Percentiles rank a stretch among this genome's conserved stretches.
These are phyloP conservation scores for Cryphonectria nitschkei DNA, from an alignment of 2,329 filamentous ascomycete species.

Conservation along the genomic window DNA sequence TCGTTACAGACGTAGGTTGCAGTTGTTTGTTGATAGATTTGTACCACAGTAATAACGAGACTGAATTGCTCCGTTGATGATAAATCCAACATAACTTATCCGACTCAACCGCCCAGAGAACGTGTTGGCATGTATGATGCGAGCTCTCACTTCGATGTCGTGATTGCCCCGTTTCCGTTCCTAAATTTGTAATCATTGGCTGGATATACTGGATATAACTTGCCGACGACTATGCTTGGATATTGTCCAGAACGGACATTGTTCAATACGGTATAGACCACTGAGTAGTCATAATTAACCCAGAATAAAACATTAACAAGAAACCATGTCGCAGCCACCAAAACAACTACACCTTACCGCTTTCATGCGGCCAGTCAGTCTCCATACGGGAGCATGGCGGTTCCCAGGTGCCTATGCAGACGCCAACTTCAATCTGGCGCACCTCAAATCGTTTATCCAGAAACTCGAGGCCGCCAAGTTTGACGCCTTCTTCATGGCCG, in stretches of 20 bases:
- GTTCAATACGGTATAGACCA: background rate
- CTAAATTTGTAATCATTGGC: slow-evolving; percentile 15
- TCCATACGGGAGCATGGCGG: slow-evolving; percentile 61
- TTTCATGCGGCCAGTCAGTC: slow-evolving; percentile 61
- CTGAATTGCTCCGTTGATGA: background rate
- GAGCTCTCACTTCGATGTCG: slow-evolving; percentile 14
- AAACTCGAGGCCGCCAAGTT: slow-evolving; percentile 58
- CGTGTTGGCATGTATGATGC: background rate
- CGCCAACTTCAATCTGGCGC: slow-evolving; percentile 60
- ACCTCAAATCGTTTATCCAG: slow-evolving; percentile 57
- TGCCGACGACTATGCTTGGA: background rate
- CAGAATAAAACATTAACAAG: background rate
- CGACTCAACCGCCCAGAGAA: background rate
- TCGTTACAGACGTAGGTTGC: no score
- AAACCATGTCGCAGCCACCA: slow-evolving; percentile 23
- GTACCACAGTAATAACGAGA: background rate
- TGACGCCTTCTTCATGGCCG: slow-evolving; percentile 61
- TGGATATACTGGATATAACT: background rate
- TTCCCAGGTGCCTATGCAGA: slow-evolving; percentile 59
- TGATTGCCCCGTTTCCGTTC: background rate
- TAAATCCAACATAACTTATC: background rate
- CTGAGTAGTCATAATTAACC: no score
- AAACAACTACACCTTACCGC: slow-evolving; percentile 57
- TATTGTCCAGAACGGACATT: background rate
- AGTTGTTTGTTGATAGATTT: background rate